Conservation (phyloP, 2,329 filamentous ascomycete species). For the Aspergillus costaricaensis region DNA sequence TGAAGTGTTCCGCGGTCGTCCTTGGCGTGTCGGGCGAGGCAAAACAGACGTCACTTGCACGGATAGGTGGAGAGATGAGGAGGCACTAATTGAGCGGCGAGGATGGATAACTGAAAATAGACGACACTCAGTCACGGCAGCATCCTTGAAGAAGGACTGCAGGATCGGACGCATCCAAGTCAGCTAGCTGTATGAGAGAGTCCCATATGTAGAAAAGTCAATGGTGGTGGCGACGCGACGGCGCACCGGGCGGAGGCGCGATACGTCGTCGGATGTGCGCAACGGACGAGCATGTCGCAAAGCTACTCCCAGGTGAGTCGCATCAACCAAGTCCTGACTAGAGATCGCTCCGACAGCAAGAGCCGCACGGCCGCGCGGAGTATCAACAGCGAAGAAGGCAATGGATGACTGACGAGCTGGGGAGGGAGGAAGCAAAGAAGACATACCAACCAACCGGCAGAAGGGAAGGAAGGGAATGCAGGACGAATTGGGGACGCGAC, state of each 20-base stretch:
- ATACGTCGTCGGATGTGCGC: conserved; percentile 12
- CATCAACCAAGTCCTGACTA: background rate
- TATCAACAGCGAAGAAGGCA: background rate
- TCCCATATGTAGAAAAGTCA: background rate
- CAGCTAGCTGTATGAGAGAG: conserved; percentile 14
- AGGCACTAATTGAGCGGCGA: conserved; percentile 17
- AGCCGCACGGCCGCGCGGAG: conserved; percentile 12
- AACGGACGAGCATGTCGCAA: conserved; percentile 16
- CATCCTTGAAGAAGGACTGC: conserved; percentile 31
- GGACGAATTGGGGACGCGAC: background rate
- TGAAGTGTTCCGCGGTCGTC: conserved; percentile 8
- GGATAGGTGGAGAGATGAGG: conserved; percentile 22
- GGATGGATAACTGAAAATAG: conserved; percentile 10
- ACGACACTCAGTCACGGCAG: conserved; percentile 26
- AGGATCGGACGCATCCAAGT: conserved; percentile 17
- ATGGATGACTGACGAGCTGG: background rate
- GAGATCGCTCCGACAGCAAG: background rate
- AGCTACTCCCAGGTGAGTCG: conserved; percentile 5
- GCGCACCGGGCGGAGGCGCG: conserved; percentile 14
- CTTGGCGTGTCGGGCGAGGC: conserved; percentile 10
- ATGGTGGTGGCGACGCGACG: conserved; percentile 19
- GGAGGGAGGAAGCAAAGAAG: background rate
- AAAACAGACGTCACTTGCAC: conserved; percentile 24
- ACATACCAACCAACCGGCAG: conserved; percentile 7
- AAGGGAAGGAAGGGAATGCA: conserved; percentile 13